These are phyloP conservation scores for Haplosporangium sp. DNA, from an alignment of 371 early-diverging fungal genomes.

Conservation along the genomic window DNA sequence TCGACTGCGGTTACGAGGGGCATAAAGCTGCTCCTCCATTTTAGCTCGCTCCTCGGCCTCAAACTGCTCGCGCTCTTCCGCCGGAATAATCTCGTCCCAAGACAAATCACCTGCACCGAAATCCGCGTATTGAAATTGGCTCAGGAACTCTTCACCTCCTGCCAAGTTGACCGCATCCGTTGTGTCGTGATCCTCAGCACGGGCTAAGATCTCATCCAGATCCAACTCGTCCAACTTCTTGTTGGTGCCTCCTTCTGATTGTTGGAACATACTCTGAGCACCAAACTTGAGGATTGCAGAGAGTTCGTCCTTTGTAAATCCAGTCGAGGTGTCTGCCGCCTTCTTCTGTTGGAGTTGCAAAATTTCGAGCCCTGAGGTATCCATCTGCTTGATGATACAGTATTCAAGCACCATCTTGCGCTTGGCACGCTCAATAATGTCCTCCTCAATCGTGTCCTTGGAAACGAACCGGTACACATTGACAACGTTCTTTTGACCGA, in stretches of 20 bases:
- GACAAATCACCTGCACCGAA: conserved; percentile 83
- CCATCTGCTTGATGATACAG: conserved; percentile 98
- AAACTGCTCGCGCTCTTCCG: conserved; percentile 75
- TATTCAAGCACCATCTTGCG: conserved; percentile 98
- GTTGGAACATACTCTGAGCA: conserved; percentile 94
- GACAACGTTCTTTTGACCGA: conserved; percentile 98
- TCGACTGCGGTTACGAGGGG: conserved; percentile 46
- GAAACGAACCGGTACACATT: conserved; percentile 98
- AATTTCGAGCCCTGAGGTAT: conserved; percentile 88
- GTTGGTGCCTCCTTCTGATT: conserved; percentile 67
- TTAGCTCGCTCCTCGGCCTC: conserved; percentile 70
- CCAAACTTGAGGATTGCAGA: conserved; percentile 97
- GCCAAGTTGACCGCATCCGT: conserved; percentile 71
- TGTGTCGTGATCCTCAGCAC: conserved; percentile 93
- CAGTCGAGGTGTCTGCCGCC: conserved; percentile 60
- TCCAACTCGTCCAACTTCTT: conserved; percentile 92
- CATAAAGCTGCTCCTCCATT: conserved; percentile 54
- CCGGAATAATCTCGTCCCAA: conserved; percentile 98
- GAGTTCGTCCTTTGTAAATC: conserved; percentile 86
- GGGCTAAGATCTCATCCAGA: conserved; percentile 93
- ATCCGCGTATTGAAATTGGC: conserved; percentile 95
- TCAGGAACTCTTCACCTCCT: conserved; percentile 92
- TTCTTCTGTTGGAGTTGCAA: conserved; percentile 63
- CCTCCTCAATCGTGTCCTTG: conserved; percentile 98
- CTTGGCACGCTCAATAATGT: conserved; percentile 97